These are phyloP conservation scores for Trametes meyenii DNA, from an alignment of 768 basidiomycete species.

Conservation along the genomic window DNA sequence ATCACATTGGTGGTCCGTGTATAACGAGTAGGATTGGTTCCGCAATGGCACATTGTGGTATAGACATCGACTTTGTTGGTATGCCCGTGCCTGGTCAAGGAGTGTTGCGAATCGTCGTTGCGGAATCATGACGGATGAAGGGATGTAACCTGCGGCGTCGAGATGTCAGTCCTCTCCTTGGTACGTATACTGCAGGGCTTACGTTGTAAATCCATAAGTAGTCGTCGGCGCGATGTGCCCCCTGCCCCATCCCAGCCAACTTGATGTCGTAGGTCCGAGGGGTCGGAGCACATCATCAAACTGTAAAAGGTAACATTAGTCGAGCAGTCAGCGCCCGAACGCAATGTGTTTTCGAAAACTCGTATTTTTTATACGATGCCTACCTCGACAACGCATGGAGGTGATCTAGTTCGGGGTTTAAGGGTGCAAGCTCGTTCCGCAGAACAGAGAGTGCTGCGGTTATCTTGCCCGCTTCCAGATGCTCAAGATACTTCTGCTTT, in stretches of 20 bases:
- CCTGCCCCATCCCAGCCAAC: slow-evolving; percentile 90
- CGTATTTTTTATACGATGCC: neutral
- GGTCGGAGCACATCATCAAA: slow-evolving; percentile 89
- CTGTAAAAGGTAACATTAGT: slow-evolving; percentile 42
- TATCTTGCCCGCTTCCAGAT: slow-evolving; percentile 79
- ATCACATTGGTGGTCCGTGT: slow-evolving; percentile 84
- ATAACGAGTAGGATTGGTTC: slow-evolving; percentile 71
- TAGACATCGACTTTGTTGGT: slow-evolving; percentile 80
- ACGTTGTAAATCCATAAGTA: slow-evolving; percentile 87
- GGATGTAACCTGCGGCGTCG: slow-evolving; percentile 72
- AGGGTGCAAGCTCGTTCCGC: slow-evolving; percentile 84
- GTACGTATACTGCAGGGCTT: neutral
- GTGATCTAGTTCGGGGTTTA: slow-evolving; percentile 77
- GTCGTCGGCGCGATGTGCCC: slow-evolving; percentile 72
- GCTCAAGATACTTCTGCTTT: slow-evolving; percentile 95
- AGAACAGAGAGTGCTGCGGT: slow-evolving; percentile 84
- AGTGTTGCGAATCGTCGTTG: slow-evolving; percentile 84
- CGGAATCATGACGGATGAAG: slow-evolving; percentile 91
- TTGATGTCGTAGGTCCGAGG: slow-evolving; percentile 78
- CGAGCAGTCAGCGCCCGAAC: neutral
- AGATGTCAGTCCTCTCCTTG: neutral
- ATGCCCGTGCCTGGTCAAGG: slow-evolving; percentile 78
- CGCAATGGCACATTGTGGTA: slow-evolving; percentile 80
- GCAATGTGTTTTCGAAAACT: neutral
- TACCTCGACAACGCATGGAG: slow-evolving; percentile 90